Evolutionary conservation across 75 land plant species (phyloP), one percentile per base, ranked within the genome.

Genomic region (Larix kaempferi): DNA sequence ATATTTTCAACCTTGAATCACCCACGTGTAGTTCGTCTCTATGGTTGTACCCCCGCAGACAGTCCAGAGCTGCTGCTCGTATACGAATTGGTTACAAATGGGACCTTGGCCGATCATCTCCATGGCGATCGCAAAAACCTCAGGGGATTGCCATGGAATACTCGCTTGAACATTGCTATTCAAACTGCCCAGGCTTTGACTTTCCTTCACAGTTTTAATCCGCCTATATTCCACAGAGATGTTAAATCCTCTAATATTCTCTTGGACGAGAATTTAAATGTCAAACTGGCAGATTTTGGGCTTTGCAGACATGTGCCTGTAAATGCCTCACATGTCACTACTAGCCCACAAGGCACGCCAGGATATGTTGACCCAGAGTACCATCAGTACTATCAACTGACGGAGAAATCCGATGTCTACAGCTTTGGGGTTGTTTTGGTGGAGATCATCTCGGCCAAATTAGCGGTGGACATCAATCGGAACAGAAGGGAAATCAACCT

Each of bases 361-460:
- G 85, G 87, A 15, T 82, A 82, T 65, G 26, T 84, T 3, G 88
- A 86, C 44, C 85, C 88, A 15, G 72, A 80, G 29, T 86, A 86
- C 25, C 85, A 83, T 37, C 76, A 83, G 21, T 72, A 76, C 75
- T 86, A 76, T 33, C 81, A 82, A 22, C 76, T 86, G 3, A 75
- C 88, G 16, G 85, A 82, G 14, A 86, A 80, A 78, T 79, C 76
- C 54, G 88, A 86, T 74, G 88, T 86, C 3, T 86, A 86, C 71
- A 83, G 82, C 57, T 86, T 86, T 65, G 85, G 88, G n/a, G 88
- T 86, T 5, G 82, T 83, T 52, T 74, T 86, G 54, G 57, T 86
- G 79, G 88, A 86, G 69, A 25, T 26, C 21, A 76, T 85, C 69
- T 82, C 87, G 2, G 81, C 81, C 25, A 78, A 69, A 60, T 59